phyloP scores from a whole-genome alignment of 345 rosid genomes.

The Nasturtium officinale region DNA sequence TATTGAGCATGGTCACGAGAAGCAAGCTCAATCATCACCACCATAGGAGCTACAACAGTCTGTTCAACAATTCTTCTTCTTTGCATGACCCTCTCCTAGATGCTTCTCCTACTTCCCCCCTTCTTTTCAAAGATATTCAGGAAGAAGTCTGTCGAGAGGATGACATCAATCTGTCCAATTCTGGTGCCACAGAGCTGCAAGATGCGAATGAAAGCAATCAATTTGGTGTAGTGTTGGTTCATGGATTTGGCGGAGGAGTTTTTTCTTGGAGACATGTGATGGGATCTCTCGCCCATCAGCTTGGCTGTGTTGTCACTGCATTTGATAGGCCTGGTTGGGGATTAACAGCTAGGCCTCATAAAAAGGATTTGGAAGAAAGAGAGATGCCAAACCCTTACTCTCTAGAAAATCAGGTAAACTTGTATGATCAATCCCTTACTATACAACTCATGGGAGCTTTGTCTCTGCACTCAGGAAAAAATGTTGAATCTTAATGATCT shows the following conservation, averaged over 20 bases:
- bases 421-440: background rate
- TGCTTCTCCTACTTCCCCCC: slow-evolving; percentile 55
- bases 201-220: slow-evolving; percentile 53
- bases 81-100: slow-evolving; percentile 79
- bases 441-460: background rate
- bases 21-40: slow-evolving; percentile 55
- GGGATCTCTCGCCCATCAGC: slow-evolving; percentile 68
- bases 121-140: slow-evolving; percentile 56
- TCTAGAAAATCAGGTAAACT: slow-evolving; percentile 74
- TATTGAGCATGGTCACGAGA: slow-evolving; percentile 53
- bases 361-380: slow-evolving; percentile 79
- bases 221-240: slow-evolving; percentile 78
- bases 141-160: slow-evolving; percentile 52
- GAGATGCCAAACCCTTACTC: slow-evolving; percentile 79
- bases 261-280: slow-evolving; percentile 99
- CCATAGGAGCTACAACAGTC: slow-evolving; percentile 79
- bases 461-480: background rate
- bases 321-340: slow-evolving; percentile 99
- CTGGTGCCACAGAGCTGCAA: slow-evolving; percentile 44
- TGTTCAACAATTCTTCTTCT: slow-evolving; percentile 68
- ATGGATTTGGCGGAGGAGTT: slow-evolving; percentile 98
- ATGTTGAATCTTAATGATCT: slow-evolving; percentile 11
- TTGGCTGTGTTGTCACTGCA: slow-evolving; percentile 80
- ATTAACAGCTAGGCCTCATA: slow-evolving; percentile 71
- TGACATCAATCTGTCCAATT: slow-evolving; percentile 40